Evolutionary conservation across 192 early-diverging fungal genomes (phyloP), one percentile per base, ranked within the genome.

Genomic region (Gonapodya sp.): DNA sequence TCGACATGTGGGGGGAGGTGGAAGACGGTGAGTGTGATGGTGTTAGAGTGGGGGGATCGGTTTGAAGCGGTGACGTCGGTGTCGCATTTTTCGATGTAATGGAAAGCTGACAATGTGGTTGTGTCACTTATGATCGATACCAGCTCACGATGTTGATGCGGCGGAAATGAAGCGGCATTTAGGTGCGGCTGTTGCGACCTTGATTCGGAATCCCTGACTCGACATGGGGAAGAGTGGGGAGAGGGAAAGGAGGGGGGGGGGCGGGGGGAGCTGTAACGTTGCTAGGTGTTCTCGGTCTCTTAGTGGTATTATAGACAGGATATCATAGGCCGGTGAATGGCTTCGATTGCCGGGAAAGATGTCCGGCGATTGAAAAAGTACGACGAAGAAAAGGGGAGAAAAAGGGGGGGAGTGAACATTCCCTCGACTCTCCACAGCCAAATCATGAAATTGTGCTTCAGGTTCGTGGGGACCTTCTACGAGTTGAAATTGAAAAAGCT

Each of bases 1-100:
- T 95, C 37, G 88, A 92, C 36, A 88, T 89, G 36, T 99, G 96
- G 96, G 97, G 97, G 35, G 92, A 94, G 83, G 94, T 96, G 8
- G 93, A 95, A 85, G 94, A 95, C 82, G 91, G 89, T 91, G 83
- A 80, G 88, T 90, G 35, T 77, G 14, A 14, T 75, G 2, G 8
- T 31, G 36, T 36, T 1, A n/a, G 0, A 24, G 36, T 18, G 81
- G 85, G n/a, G n/a, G n/a, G n/a, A n/a, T n/a, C n/a, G n/a, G n/a
- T n/a, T n/a, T n/a, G n/a, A n/a, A n/a, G n/a, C n/a, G n/a, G n/a
- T n/a, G n/a, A n/a, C n/a, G n/a, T n/a, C n/a, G n/a, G 46, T 64
- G 8, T 24, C 46, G 8, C 46, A 64, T 64, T 16, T 8, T 64
- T 64, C 24, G 8, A 24, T 36, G 79, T 90, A 1, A 85, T 86